These are phyloP conservation scores for Arthrobotrys entomopaga DNA, from an alignment of 2,329 filamentous ascomycete genomes.

Conservation along the genomic window DNA sequence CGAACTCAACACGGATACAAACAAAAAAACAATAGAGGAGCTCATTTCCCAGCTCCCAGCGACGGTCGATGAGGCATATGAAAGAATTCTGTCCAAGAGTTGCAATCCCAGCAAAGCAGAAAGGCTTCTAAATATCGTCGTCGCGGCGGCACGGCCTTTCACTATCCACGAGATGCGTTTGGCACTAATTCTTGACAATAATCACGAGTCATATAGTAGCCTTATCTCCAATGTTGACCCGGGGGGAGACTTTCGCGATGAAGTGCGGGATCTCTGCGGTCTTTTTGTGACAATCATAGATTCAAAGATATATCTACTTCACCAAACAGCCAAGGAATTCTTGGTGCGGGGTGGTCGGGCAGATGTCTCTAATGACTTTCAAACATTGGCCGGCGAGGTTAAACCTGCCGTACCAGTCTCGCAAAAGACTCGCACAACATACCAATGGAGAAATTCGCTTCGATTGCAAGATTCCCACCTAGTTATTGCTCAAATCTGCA, in stretches of 20 bases:
- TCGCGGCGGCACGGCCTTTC: slow-evolving; percentile 21
- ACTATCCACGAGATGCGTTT: slow-evolving; percentile 31
- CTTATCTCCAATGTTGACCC: neutral
- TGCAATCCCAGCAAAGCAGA: neutral
- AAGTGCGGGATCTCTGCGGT: slow-evolving; percentile 40
- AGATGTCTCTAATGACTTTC: neutral
- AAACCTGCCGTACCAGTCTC: no score
- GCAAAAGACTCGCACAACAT: neutral
- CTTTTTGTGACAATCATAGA: slow-evolving; percentile 43
- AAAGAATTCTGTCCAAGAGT: slow-evolving; percentile 26
- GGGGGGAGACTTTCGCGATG: slow-evolving; percentile 4
- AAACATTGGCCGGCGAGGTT: neutral
- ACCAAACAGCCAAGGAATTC: slow-evolving; percentile 54
- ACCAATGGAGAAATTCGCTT: slow-evolving; percentile 20
- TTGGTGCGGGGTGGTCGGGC: slow-evolving; percentile 1
- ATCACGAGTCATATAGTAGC: neutral
- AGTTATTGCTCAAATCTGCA: slow-evolving; percentile 11
- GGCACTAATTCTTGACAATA: slow-evolving; percentile 8
- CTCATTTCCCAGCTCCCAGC: slow-evolving; percentile 10
- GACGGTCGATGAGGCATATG: slow-evolving; percentile 31
- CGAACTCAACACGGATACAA: slow-evolving; percentile 1
- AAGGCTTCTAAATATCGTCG: slow-evolving; percentile 19
- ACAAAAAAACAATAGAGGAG: slow-evolving; percentile 1
- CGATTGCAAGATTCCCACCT: slow-evolving; percentile 16
- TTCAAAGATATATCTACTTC: slow-evolving; percentile 46